Evolutionary conservation across 345 rosid genomes (phyloP), one percentile per base, ranked within the genome.

Genomic region (Eutrema yunnanense): DNA sequence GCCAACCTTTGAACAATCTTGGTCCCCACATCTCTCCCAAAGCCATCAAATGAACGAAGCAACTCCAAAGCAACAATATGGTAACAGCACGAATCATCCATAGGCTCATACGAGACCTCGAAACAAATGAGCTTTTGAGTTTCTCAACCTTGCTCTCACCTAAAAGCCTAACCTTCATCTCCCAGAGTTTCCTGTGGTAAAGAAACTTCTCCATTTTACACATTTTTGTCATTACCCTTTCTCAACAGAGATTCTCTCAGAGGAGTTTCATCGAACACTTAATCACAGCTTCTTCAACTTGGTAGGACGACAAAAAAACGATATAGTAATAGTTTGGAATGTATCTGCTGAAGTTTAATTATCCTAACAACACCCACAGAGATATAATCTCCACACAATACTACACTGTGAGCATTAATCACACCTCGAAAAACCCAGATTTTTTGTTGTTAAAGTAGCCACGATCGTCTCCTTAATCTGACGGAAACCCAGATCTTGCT

Each of bases 21-120:
- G 98, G 96, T n/a, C 94, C 88, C 96, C 96, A 89, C 73, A 90
- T 73, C 69, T 87, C 97, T 9, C 94, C 91, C 33, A 87, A 8
- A 13, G 97, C 85, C 86, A 85, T 74, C 75, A 93, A 73, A 68
- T 93, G 97, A 78, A 87, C 84, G 38, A 89, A 81, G 48, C 90
- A 89, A 48, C 87, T 87, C 98, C 97, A 90, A 9, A 93, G 62
- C 83, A 89, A 69, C 48, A 82, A 78, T 0, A 84, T 53, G 0
- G 92, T 90, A 27, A 86, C 77, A 53, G 83, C 94, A 65, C 98
- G 81, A 9, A 85, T 74, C 85, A 84, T 86, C 97, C 97, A 93
- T 40, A 86, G 38, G 82, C 83, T 90, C 83, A 81, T 67, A 62
- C 87, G 78, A 66, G 97, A 86, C 81, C 85, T 86, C 9, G 90